Percentiles rank a stretch among this genome's conserved stretches.
Evolutionary conservation across 768 basidiomycete species (phyloP).

Genomic region (Rhodotorula toruloides): DNA sequence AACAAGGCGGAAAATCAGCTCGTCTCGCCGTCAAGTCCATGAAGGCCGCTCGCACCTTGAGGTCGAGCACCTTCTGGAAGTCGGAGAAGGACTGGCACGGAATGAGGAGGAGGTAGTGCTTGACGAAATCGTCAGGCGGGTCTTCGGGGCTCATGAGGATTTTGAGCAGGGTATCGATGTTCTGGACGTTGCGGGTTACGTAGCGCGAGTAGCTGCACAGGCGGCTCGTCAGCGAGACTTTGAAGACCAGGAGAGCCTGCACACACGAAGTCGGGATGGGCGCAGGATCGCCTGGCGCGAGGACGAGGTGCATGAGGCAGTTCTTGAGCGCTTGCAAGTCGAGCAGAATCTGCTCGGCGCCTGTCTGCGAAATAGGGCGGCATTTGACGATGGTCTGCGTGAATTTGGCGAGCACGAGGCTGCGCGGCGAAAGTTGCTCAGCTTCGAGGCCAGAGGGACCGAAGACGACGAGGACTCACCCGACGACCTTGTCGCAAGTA

Average conservation of each 20-base stretch:
- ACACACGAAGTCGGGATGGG: conserved; percentile 43
- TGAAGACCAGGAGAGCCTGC: background rate
- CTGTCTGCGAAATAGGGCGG: conserved; percentile 81
- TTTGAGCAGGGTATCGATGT: conserved; percentile 86
- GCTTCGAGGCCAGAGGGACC: background rate
- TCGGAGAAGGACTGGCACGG: conserved; percentile 93
- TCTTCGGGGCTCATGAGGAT: conserved; percentile 94
- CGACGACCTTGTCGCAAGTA: conserved; percentile 83
- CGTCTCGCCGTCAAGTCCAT: too few species aligned
- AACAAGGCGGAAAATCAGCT: background rate
- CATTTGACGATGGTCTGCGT: conserved; percentile 84
- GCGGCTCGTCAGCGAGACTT: background rate
- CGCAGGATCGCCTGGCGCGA: conserved; percentile 35
- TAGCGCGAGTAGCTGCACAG: conserved; percentile 67
- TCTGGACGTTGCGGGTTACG: conserved; percentile 70
- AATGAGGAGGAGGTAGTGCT: conserved; percentile 90
- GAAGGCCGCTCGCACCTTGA: conserved; percentile 40
- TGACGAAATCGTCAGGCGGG: conserved; percentile 86
- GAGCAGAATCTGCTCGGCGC: conserved; percentile 91
- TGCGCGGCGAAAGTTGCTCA: conserved; percentile 44
- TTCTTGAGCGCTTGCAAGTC: conserved; percentile 83
- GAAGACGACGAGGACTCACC: conserved; percentile 52
- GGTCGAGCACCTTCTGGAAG: conserved; percentile 79
- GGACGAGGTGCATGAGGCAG: conserved; percentile 71
- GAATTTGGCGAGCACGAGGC: conserved; percentile 77